phyloP scores from a whole-genome alignment of 73 alveolate genomes.

The Uronychia setigera region DNA sequence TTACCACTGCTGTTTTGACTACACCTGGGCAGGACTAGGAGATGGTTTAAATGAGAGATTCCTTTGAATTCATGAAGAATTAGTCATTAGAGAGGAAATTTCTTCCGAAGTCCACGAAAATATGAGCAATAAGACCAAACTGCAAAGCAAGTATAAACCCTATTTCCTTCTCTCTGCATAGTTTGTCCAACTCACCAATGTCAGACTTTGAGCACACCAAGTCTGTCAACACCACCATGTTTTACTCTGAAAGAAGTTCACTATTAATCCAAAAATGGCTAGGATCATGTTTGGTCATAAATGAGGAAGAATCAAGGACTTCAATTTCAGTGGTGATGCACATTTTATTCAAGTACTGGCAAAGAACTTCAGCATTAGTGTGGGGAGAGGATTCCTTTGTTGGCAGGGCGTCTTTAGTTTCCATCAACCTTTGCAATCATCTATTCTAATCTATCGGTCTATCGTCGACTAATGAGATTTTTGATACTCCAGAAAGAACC shows the following conservation, averaged over 20 bases:
- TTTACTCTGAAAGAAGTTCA: neutral
- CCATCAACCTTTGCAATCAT: neutral
- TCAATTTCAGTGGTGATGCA: neutral
- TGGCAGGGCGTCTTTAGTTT: neutral
- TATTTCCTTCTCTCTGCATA: neutral
- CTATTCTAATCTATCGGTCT: neutral
- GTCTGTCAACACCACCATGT: neutral
- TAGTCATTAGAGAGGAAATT: neutral
- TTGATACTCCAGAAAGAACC: neutral
- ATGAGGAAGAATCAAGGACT: neutral
- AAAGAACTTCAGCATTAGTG: neutral
- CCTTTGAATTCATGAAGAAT: neutral
- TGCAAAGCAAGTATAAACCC: neutral
- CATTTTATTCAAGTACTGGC: neutral
- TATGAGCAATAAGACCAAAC: neutral
- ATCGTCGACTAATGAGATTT: neutral
- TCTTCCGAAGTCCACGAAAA: neutral
- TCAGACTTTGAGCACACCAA: neutral
- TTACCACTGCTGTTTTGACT: neutral
- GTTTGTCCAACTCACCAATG: neutral
- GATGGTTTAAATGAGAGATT: neutral
- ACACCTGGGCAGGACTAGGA: neutral
- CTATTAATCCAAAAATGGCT: neutral
- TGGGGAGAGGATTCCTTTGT: neutral
- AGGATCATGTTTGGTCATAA: neutral